Percentiles rank a stretch among this genome's conserved stretches.
phyloP scores from a whole-genome alignment of 2,329 filamentous ascomycete species.

The Arthrobotrys entomopaga region DNA sequence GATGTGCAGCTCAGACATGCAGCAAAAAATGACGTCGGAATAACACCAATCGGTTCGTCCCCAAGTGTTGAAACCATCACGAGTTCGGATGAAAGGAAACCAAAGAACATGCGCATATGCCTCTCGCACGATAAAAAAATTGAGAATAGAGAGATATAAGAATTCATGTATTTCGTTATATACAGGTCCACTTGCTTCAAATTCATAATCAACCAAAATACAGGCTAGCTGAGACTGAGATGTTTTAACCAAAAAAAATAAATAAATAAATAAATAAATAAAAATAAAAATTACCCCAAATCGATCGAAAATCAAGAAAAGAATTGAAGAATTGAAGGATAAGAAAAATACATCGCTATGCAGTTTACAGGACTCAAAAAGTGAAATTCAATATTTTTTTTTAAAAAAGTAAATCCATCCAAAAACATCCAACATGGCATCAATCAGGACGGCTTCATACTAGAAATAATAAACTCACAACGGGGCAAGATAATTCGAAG shows the following conservation, averaged over 20 bases:
- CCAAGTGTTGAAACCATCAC: not conserved
- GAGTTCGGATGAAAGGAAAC: slow-evolving; percentile 11
- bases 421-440: slow-evolving; percentile 1
- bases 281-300: slow-evolving; percentile 2
- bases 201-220: slow-evolving; percentile 1
- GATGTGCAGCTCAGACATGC: not conserved
- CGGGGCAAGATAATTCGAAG: slow-evolving; percentile 51
- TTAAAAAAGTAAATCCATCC: not conserved
- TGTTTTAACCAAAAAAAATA: slow-evolving; percentile 3
- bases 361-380: too few relatives aligned
- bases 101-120: not conserved
- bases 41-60: slow-evolving; percentile 4
- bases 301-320: slow-evolving; percentile 5
- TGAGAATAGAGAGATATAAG: too few relatives aligned
- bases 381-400: too few relatives aligned
- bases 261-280: too few relatives aligned
- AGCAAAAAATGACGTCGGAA: not conserved
- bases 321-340: slow-evolving; percentile 1
- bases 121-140: too few relatives aligned
- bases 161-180: slow-evolving; percentile 28
- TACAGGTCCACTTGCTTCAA: slow-evolving; percentile 18
- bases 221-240: slow-evolving; percentile 2
- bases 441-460: slow-evolving; percentile 3
- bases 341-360: too few relatives aligned
- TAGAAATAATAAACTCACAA: not conserved